Base-by-base conservation (phyloP, 2,329 filamentous ascomycete species). In the Monilinia laxa region DNA sequence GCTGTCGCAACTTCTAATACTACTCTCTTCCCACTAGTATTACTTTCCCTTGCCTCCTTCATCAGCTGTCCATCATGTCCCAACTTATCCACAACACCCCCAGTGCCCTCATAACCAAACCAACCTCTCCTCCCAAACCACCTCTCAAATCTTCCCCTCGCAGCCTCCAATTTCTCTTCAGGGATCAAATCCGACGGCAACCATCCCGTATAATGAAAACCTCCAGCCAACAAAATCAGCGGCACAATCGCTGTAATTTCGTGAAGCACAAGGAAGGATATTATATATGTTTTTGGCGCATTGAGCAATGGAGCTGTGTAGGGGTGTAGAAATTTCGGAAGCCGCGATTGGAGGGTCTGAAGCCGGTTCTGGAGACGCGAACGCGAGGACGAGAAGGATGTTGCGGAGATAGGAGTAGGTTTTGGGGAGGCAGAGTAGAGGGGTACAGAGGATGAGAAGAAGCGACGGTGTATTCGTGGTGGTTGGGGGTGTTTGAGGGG, bases 191-290 rank as follows among this genome's bases (percentile, higher is more conserved):
- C 70, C 9, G 70, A 67, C 0, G 94, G 93, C 38, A 92, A 82
- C 83, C 90, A 90, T 69, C 87, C 82, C 1, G 87, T 87, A 76
- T 92, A 93, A 79, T 98, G 91, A 78, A 99, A 97, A 1, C 87
- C 76, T 0, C 84, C 88, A 28, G 91, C 87, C 1, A 98, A 83
- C 0, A 85, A 89, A 51, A 96, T 77, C 0, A 98, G 79, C 0
- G 94, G 94, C 1, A 94, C 78, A 14, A 97, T 80, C 12, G 95
- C 94, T 0, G 95, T 98, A 55, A 97, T 77, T 78, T 99, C 95
- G 80, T 99, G 95, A 0, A 99, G 84, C 51, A 97, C 81, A 14
- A 98, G 81, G 77, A 99, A 99, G 0, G 94, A 89, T 1, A 90
- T 86, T 53, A 96, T 82, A 79, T 97, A 92, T 0, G 91, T 91